Evolutionary conservation across 768 basidiomycete species (phyloP), one percentile per base, ranked within the genome.

Genomic region (Lentinula raphanica): DNA sequence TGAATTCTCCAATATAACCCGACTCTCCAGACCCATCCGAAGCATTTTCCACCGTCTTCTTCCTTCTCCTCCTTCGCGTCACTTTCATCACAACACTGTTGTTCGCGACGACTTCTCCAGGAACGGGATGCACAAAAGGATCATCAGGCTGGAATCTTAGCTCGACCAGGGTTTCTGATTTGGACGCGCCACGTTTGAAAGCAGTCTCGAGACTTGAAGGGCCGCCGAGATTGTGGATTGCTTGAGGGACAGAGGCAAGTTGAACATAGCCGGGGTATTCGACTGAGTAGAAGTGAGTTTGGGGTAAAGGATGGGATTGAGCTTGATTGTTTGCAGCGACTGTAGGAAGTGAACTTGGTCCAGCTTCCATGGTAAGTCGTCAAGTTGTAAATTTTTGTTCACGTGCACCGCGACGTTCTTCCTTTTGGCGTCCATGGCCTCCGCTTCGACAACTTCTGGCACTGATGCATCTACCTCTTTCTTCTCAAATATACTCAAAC

Each of bases 181-280:
- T 86, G n/a, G 81, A 76, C 19, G 83, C 77, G 49, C 77, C 79
- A 31, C 88, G 82, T 62, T 80, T 84, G 75, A 98, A 95, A 13
- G 87, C 91, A 49, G 74, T 79, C 57, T 94, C 87, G 3, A 98
- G 75, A 59, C 79, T 80, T 27, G 78, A 66, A 63, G 88, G 87
- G 3, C 90, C 87, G 2, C 90, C 92, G 11, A 91, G 77, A 58
- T 78, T 84, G 48, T 78, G 73, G 44, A 94, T 69, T 1, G 87
- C 91, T 17, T 76, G 63, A 0, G 84, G 76, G 4, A 86, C 78
- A 32, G 92, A 89, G 1, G 78, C 67, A 3, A 77, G 71, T 13
- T 78, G 72, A 55, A 97, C 86, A 63, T 92, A 92, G 60, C 94
- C 94, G 6, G 94, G 94, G 73, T 94, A 96, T 70, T 97, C 94